Conservation (phyloP, 345 rosid species). For the Lepidium africanum region DNA sequence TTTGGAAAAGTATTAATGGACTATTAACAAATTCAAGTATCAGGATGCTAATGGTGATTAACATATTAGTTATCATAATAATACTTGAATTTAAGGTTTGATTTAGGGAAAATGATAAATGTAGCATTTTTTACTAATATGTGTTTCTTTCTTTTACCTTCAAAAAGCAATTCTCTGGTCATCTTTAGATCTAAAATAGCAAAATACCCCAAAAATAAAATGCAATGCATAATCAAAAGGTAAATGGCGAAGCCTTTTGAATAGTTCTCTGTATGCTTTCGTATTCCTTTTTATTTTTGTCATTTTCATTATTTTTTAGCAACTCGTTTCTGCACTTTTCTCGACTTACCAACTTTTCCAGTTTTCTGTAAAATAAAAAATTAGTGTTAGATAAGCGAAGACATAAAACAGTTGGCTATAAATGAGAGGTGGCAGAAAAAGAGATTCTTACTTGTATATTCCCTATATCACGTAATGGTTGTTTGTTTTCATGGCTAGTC, state of each 20-base stretch:
- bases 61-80: too few species aligned
- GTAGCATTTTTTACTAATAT: too few species aligned
- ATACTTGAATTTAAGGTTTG: too few species aligned
- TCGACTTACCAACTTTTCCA: slow-evolving; percentile 7
- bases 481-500: slow-evolving; percentile 38
- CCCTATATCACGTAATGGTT: slow-evolving; percentile 74
- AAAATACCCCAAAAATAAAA: too few species aligned
- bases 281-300: background rate
- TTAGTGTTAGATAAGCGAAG: background rate
- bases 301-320: slow-evolving; percentile 4
- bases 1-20: too few species aligned
- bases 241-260: background rate
- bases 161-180: too few species aligned
- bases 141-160: too few species aligned
- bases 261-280: background rate
- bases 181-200: too few species aligned
- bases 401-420: background rate
- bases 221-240: background rate
- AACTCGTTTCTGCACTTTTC: slow-evolving; percentile 10
- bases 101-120: background rate
- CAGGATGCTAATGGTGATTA: too few species aligned
- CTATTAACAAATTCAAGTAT: too few species aligned
- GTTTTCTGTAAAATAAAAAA: slow-evolving; percentile 15
- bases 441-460: slow-evolving; percentile 43
- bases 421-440: background rate